Base-by-base conservation (phyloP, 495 filamentous ascomycete species). In the Astrocystis sublimbata region DNA sequence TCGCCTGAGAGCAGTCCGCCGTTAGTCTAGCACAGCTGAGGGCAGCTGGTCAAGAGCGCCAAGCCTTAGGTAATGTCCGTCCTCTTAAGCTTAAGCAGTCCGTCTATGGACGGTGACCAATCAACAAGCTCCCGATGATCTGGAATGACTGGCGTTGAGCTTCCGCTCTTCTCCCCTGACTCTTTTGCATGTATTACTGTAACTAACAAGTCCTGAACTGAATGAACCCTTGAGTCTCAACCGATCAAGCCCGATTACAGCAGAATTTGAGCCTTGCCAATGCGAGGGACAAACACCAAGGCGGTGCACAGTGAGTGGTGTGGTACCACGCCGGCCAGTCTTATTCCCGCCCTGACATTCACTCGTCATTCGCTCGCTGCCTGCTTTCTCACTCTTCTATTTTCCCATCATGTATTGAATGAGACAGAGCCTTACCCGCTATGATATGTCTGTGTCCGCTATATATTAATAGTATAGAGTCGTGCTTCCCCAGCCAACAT, bases 21-120 rank as follows among this genome's bases (percentile, higher is more conserved):
- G 35, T 12, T 38, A 13, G 9, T 38, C 35, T 38, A 13, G 3
- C 35, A 13, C 58, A 61, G 49, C 59, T 61, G 59, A 40, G 8
- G 3, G 49, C 33, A 45, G 52, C 45, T 47, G 51, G 58, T 38
- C 28, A 0, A 23, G 17, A 1, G 28, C 26, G 24, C 7, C 24
- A 30, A 31, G 30, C 19, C 0, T 26, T 40, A n/a, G 2, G 23
- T 1, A 21, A 23, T n/a, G 3, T 12, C 1, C 0, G 19, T 12
- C 8, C 8, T 10, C 3, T 23, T 26, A 46, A 46, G 3, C 13
- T 26, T 6, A 23, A 7, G 19, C 7, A 12, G 4, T 17, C 38
- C 13, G 4, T n/a, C 38, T n/a, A 26, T 47, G 23, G 5, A 6
- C 43, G 52, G 23, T 42, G 36, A 31, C 52, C 52, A 56, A 56